Conservation (phyloP, 2,329 filamentous ascomycete genomes). For the Cercospora citrullina region DNA sequence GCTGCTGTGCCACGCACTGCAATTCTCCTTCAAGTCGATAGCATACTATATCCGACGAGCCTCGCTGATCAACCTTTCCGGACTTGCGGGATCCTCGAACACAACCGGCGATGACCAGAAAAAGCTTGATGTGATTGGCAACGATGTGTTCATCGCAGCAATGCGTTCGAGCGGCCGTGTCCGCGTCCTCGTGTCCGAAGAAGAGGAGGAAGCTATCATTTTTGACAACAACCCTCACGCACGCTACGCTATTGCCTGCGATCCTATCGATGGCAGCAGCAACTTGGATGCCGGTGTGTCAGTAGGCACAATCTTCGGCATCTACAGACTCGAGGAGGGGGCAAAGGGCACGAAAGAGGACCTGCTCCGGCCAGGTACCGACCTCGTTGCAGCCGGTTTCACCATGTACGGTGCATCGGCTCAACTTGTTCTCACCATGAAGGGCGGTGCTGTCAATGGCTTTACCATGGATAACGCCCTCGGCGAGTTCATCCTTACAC, state of each 20-base stretch:
- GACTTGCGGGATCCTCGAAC: conserved; percentile 91
- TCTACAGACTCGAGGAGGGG: conserved; percentile 83
- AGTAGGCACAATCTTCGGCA: conserved; percentile 93
- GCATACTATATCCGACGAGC: conserved; percentile 98
- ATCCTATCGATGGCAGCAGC: conserved; percentile 96
- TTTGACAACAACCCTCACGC: conserved; percentile 74
- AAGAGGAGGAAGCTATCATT: conserved; percentile 89
- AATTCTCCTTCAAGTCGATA: conserved; percentile 99
- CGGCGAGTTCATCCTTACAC: conserved; percentile 97
- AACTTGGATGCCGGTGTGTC: conserved; percentile 98
- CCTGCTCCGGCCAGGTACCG: conserved; percentile 82
- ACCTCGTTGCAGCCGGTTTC: conserved; percentile 93
- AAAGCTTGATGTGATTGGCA: conserved; percentile 98
- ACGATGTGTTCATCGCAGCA: conserved; percentile 93
- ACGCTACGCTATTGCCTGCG: conserved; percentile 92
- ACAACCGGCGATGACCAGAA: conserved; percentile 97
- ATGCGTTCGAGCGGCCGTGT: conserved; percentile 93
- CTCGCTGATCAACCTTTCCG: conserved; percentile 83
- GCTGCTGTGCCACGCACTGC: conserved; percentile 92
- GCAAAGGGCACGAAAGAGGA: conserved; percentile 77
- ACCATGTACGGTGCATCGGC: conserved; percentile 99
- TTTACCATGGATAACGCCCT: conserved; percentile 97
- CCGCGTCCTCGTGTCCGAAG: conserved; percentile 91
- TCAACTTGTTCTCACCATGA: conserved; percentile 96
- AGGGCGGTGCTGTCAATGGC: conserved; percentile 85